Evolutionary conservation across 2,329 filamentous ascomycete species (phyloP).

Genomic region (Claviceps sp.): DNA sequence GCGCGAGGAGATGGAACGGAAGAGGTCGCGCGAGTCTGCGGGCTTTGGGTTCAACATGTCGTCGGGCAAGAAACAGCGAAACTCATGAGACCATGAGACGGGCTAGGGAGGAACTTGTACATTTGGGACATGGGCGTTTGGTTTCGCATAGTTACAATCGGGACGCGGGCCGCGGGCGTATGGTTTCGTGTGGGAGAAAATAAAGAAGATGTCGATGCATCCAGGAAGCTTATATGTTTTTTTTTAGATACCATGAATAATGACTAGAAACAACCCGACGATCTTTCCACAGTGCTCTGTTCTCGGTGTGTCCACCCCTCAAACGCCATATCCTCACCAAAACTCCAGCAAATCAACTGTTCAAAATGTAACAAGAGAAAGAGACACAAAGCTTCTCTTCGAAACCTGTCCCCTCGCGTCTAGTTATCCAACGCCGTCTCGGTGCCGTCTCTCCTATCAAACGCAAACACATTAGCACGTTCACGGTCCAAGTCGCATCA

Average conservation of each 20-base stretch:
- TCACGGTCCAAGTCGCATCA: not conserved
- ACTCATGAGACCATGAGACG: slow-evolving; percentile 6
- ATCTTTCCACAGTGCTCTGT: not conserved
- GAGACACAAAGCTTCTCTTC: not conserved
- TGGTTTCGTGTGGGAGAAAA: not conserved
- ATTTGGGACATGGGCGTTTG: not conserved
- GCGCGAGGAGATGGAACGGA: slow-evolving; percentile 68
- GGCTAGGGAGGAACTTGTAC: too few relatives aligned
- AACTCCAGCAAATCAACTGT: not conserved
- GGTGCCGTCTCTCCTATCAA: slow-evolving; percentile 39
- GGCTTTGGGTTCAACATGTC: slow-evolving; percentile 34
- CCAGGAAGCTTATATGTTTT: not conserved
- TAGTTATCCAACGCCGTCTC: slow-evolving; percentile 34
- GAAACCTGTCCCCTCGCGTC: not conserved
- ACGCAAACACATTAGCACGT: slow-evolving; percentile 1
- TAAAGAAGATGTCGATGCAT: not conserved
- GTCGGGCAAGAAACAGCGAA: slow-evolving; percentile 39
- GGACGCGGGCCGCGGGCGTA: too few relatives aligned
- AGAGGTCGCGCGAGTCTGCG: slow-evolving; percentile 38
- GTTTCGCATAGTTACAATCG: not conserved
- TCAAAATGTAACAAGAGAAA: not conserved
- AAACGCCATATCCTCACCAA: slow-evolving; percentile 2
- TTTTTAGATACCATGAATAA: slow-evolving; percentile 3
- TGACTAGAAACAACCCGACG: not conserved
- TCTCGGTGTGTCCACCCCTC: not conserved